A percentile compares a stretch with the other conserved stretches of the same genome.
These are phyloP conservation scores for Neurospora sp. DNA, from an alignment of 495 filamentous ascomycete genomes.

Conservation along the genomic window DNA sequence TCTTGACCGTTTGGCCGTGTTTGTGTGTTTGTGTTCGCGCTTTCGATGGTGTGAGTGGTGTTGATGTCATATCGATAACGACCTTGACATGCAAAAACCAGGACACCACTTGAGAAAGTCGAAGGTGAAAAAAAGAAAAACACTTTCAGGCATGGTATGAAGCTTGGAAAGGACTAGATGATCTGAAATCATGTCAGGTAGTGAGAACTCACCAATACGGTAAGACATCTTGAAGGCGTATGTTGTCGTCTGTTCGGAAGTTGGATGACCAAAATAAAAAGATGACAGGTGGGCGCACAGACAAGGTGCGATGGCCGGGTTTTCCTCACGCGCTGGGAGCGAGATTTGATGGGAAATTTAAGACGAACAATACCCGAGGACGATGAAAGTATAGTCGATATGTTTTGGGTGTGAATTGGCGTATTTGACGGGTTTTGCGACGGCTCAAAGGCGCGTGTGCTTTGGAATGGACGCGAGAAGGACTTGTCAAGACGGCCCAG, in stretches of 20 bases:
- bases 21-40: neutral
- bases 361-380: neutral
- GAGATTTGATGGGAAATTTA: no score
- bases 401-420: neutral
- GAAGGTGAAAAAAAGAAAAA: no score
- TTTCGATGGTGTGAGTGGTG: neutral
- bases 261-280: neutral
- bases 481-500: neutral
- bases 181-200: neutral
- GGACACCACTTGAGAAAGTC: neutral
- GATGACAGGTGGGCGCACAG: neutral
- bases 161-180: neutral
- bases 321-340: neutral
- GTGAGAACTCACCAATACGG: conserved; percentile 24
- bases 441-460: neutral
- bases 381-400: neutral
- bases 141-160: no score
- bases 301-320: neutral
- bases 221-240: conserved; percentile 17
- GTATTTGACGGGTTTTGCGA: neutral
- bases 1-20: neutral
- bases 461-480: neutral
- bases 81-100: neutral
- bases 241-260: neutral
- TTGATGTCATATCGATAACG: neutral